A percentile compares a stretch with the other conserved stretches of the same genome.
These are phyloP conservation scores for Lachnellula occidentalis DNA, from an alignment of 2,329 filamentous ascomycete genomes.

Conservation along the genomic window DNA sequence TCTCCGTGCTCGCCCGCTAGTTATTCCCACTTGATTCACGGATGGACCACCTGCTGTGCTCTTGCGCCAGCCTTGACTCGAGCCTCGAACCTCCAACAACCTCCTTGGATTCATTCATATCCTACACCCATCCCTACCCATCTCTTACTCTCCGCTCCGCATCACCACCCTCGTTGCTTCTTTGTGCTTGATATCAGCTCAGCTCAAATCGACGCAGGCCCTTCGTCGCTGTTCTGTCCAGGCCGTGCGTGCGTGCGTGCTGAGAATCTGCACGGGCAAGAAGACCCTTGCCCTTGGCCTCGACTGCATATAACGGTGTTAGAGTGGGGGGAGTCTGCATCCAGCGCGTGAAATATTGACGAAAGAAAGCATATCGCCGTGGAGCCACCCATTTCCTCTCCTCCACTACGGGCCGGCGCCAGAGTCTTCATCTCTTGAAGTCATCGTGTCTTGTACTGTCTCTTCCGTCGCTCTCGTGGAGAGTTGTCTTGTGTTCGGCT, in stretches of 20 bases:
- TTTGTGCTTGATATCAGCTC: constrained; percentile 1
- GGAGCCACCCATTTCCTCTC: background rate
- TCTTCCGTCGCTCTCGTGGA: background rate
- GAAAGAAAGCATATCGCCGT: background rate
- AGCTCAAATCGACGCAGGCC: background rate
- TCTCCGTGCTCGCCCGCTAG: too few species aligned
- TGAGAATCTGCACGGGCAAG: background rate
- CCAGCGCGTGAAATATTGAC: background rate
- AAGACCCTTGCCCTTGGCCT: background rate
- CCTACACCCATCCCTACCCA: background rate
- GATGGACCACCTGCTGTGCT: background rate
- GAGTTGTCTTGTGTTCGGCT: background rate
- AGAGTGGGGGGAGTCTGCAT: background rate
- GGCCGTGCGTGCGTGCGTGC: background rate
- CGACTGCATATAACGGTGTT: background rate
- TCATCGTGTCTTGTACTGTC: background rate
- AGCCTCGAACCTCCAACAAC: background rate
- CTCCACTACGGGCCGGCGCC: background rate
- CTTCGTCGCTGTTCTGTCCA: background rate
- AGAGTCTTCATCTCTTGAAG: background rate
- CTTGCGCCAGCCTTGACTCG: background rate
- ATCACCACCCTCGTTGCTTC: background rate
- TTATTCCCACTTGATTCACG: too few species aligned
- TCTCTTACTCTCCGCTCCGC: constrained; percentile 1
- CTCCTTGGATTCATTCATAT: background rate